These are phyloP conservation scores for Knoxdaviesia capensis DNA, from an alignment of 2,329 filamentous ascomycete genomes.

Conservation along the genomic window DNA sequence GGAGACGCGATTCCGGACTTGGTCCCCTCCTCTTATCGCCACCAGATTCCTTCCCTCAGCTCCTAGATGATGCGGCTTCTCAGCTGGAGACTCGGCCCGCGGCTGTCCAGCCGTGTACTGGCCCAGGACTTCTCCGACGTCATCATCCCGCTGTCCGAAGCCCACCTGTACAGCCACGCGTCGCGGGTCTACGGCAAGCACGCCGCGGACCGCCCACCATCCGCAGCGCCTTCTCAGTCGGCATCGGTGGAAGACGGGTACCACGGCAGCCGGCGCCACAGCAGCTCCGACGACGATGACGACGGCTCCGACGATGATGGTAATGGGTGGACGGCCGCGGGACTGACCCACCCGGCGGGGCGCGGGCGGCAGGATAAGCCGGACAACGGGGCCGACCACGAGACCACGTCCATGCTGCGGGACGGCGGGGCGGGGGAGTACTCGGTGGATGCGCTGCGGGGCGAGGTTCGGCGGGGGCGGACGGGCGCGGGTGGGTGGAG, in stretches of 20 bases:
- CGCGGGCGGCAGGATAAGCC: no score
- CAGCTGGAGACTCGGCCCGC: slow-evolving; percentile 1
- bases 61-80: slow-evolving; percentile 1
- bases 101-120: slow-evolving; percentile 6
- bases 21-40: no score
- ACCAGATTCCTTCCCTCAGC: no score
- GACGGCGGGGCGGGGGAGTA: slow-evolving; percentile 31
- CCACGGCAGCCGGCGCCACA: no score
- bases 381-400: slow-evolving; percentile 12
- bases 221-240: no score
- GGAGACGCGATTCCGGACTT: no score
- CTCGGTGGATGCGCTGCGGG: slow-evolving; percentile 48
- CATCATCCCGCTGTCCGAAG: slow-evolving; percentile 30
- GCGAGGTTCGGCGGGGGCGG: slow-evolving; percentile 42
- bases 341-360: no score
- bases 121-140: slow-evolving; percentile 23
- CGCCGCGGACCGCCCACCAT: slow-evolving; percentile 8
- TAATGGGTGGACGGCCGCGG: no score
- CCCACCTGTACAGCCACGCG: slow-evolving; percentile 33
- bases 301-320: slow-evolving; percentile 15
- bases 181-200: slow-evolving; percentile 22
- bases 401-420: slow-evolving; percentile 29
- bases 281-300: slow-evolving; percentile 15
- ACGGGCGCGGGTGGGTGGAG: slow-evolving; percentile 32
- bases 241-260: no score